Conservation (phyloP, 2,329 filamentous ascomycete genomes). For the Ceratocystis lukuohia region DNA sequence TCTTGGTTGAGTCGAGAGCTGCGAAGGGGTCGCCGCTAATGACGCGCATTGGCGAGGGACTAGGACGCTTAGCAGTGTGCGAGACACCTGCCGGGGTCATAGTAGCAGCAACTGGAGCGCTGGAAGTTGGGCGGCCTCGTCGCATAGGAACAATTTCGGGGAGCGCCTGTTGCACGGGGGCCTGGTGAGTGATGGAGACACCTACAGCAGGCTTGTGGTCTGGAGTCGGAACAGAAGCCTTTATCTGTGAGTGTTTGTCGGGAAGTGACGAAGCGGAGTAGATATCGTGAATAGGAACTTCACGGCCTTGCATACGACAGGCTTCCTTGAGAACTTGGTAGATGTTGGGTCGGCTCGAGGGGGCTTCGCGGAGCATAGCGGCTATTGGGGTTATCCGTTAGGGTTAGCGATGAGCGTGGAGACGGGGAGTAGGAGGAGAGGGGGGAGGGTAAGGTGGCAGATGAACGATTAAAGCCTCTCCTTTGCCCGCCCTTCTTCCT, state of each 20-base stretch:
- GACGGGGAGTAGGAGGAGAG: background rate
- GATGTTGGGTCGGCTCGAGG: slow-evolving; percentile 69
- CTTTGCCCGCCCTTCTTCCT: too few species aligned
- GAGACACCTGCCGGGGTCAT: background rate
- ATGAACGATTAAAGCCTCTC: too few species aligned
- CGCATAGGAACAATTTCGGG: slow-evolving; percentile 93
- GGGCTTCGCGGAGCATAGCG: slow-evolving; percentile 80
- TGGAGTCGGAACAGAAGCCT: slow-evolving; percentile 41
- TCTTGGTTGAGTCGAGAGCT: slow-evolving; percentile 57
- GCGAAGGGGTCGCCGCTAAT: slow-evolving; percentile 75
- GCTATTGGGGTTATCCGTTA: slow-evolving; percentile 35
- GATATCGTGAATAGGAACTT: slow-evolving; percentile 80
- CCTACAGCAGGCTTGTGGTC: slow-evolving; percentile 50
- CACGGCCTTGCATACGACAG: slow-evolving; percentile 76
- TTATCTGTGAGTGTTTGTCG: slow-evolving; percentile 40
- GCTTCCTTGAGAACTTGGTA: slow-evolving; percentile 83
- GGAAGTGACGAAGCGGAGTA: slow-evolving; percentile 52
- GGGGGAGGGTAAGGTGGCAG: background rate
- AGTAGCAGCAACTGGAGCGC: slow-evolving; percentile 20
- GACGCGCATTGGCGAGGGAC: slow-evolving; percentile 55
- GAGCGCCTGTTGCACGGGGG: slow-evolving; percentile 56
- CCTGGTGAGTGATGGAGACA: slow-evolving; percentile 65
- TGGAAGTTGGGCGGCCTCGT: slow-evolving; percentile 51
- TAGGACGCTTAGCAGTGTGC: slow-evolving; percentile 29
- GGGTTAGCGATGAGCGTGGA: slow-evolving; percentile 8